Evolutionary conservation across 345 rosid genomes (phyloP), one percentile per base, ranked within the genome.

Genomic region (Adansonia digitata): DNA sequence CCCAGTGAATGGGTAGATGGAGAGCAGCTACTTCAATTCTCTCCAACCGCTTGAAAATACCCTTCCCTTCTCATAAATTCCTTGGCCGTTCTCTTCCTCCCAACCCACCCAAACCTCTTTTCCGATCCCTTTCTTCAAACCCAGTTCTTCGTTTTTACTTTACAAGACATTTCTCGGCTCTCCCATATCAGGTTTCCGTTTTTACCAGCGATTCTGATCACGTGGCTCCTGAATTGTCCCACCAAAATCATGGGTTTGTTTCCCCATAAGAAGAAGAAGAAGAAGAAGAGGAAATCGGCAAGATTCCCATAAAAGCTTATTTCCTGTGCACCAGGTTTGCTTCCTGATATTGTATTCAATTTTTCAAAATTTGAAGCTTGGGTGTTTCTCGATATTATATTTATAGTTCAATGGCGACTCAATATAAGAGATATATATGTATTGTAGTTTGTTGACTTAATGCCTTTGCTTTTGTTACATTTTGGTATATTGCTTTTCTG

Each of bases 251-350:
- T 51, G 81, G 70, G 0, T 71, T 82, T 63, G 87, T 77, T 55
- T 82, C 84, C 0, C 60, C n/a, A n/a, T n/a, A n/a, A n/a, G n/a
- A 57, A 27, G 46, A 13, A 42, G 63, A 27, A 26, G 62, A 18
- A 24, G 39, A 77, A 42, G 97, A 88, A 60, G 92, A 89, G 64
- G 89, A 88, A 17, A 35, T 59, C 14, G 90, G 87, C 24, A 94
- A 85, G 76, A 92, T 94, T 65, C 94, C 98, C 39, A 79, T 92
- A 60, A 92, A 89, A 83, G 91, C 97, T 14, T 92, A 85, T 76
- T 91, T 94, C 75, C 91, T 94, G 20, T 91, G 87, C 53, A 92
- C 98, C 77, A 88, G 97, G 97, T 94, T 66, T 48, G 74, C 53
- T 68, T 42, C 46, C 27, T 45, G 37, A 2, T 55, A n/a, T n/a